Conservation (phyloP, 208 protist species). For the Trypanosoma theileri region DNA sequence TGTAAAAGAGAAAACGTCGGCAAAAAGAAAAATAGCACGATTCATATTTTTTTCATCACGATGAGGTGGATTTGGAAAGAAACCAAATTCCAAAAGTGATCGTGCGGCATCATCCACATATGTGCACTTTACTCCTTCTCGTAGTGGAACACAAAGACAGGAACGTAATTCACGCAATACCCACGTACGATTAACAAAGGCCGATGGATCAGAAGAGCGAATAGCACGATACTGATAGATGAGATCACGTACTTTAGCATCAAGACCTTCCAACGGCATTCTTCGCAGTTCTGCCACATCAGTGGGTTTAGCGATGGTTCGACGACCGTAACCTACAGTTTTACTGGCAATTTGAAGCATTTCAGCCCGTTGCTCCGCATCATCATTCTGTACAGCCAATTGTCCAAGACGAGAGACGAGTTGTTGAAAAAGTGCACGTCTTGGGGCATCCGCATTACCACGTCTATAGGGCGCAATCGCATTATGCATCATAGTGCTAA, state of each 20-base stretch:
- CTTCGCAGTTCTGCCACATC: constrained; percentile 61
- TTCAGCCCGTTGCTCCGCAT: constrained; percentile 67
- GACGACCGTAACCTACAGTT: constrained; percentile 73
- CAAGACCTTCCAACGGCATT: constrained; percentile 56
- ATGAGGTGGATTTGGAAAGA: constrained; percentile 53
- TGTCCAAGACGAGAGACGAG: constrained; percentile 76
- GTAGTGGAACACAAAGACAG: constrained; percentile 73
- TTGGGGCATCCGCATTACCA: constrained; percentile 72
- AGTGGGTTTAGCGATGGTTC: constrained; percentile 64
- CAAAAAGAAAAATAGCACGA: constrained; percentile 83
- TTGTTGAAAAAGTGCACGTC: constrained; percentile 74
- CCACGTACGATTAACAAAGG: constrained; percentile 78
- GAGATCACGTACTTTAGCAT: constrained; percentile 72
- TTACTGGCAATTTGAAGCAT: constrained; percentile 74
- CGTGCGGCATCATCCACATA: constrained; percentile 65
- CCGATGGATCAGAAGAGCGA: constrained; percentile 50
- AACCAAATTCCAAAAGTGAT: constrained; percentile 66
- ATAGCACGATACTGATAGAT: constrained; percentile 66
- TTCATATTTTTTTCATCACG: constrained; percentile 68
- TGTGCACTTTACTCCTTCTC: constrained; percentile 36
- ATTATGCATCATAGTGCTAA: constrained; percentile 82
- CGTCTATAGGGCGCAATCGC: constrained; percentile 83
- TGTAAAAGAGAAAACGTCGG: constrained; percentile 85
- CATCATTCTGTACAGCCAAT: constrained; percentile 69
- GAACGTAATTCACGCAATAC: constrained; percentile 77